Evolutionary conservation across 1,284 basidiomycete genomes (phyloP), one percentile per base, ranked within the genome.

Genomic region (Moesziomyces sp.): DNA sequence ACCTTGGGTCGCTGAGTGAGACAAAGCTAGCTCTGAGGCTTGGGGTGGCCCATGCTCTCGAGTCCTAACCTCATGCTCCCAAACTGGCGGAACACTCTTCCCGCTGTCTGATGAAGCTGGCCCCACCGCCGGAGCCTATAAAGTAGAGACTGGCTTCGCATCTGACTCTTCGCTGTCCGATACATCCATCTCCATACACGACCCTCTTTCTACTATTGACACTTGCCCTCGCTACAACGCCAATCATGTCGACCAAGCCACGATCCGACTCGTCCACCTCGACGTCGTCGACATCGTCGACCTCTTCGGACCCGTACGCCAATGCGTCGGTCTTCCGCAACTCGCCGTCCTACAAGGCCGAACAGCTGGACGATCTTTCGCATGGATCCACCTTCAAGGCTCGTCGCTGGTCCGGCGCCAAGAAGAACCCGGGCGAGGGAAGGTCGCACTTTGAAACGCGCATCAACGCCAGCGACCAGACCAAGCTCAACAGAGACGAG

Each of bases 361-460:
- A 72, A 5, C 69, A 72, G 28, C 53, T 62, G 30, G 69, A 72
- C 53, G 69, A 72, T 35, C 69, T 72, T 4, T 72, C 69, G 8
- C 69, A 72, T 53, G 69, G 69, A 19, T 42, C 52, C 47, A 72
- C 69, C 2, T 19, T 52, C 43, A 72, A 72, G 55, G 63, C 63
- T 0, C 62, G 63, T 43, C 69, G 59, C 18, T 72, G 69, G 69
- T 59, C 59, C 23, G 63, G 69, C 7, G 52, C 45, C 23, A 72
- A 72, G 30, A 72, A 72, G 50, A 72, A 63, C 21, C 63, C 44
- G 5, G 69, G 69, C 23, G 59, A 63, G 28, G 69, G 69, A 11
- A 40, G 69, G 18, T 66, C 63, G 1, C 69, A 72, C 35, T 59
- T 59, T 38, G 69, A 72, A 49, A 19, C 47, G 16, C 42, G 63